These are phyloP conservation scores for Cercospora sp. DNA, from an alignment of 2,329 filamentous ascomycete genomes.

Conservation along the genomic window DNA sequence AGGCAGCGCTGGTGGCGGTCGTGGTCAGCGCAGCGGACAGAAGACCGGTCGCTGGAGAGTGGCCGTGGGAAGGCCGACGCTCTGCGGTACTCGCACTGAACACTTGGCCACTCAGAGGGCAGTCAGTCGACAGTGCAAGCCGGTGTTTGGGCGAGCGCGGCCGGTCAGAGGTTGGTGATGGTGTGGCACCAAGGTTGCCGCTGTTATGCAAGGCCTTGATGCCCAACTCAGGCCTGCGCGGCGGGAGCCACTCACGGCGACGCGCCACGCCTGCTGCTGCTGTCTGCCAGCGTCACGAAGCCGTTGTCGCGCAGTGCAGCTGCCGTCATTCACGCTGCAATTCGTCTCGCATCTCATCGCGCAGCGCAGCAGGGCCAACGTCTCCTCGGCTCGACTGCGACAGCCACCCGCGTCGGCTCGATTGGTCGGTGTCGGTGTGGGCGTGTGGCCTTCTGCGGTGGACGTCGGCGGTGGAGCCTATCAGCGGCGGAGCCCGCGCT, in stretches of 20 bases:
- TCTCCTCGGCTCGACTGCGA: not conserved
- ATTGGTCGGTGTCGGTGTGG: not conserved
- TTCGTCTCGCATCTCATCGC: not conserved
- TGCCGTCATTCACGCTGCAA: not conserved
- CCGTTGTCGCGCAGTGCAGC: conserved; percentile 1
- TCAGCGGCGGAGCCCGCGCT: conserved; percentile 11
- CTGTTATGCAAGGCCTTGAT: conserved; percentile 14
- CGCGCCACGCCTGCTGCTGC: not conserved
- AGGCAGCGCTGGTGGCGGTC: not conserved
- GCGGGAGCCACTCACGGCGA: conserved; percentile 10
- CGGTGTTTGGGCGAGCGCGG: conserved; percentile 18
- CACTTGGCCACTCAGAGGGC: conserved; percentile 6
- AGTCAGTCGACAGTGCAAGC: too few relatives aligned
- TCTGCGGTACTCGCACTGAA: not conserved
- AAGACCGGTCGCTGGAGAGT: not conserved
- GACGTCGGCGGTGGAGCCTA: conserved; percentile 15
- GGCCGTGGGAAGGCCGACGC: not conserved
- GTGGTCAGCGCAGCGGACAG: not conserved
- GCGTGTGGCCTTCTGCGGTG: conserved; percentile 4
- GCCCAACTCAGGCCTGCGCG: conserved; percentile 14
- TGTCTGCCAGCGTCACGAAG: not conserved
- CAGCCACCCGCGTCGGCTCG: not conserved
- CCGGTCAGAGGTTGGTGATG: not conserved
- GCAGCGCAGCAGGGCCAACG: not conserved
- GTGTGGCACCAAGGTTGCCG: conserved; percentile 21